Base-by-base conservation (phyloP, 1,139 yeast genomes). In the Protomyces inundatus region DNA sequence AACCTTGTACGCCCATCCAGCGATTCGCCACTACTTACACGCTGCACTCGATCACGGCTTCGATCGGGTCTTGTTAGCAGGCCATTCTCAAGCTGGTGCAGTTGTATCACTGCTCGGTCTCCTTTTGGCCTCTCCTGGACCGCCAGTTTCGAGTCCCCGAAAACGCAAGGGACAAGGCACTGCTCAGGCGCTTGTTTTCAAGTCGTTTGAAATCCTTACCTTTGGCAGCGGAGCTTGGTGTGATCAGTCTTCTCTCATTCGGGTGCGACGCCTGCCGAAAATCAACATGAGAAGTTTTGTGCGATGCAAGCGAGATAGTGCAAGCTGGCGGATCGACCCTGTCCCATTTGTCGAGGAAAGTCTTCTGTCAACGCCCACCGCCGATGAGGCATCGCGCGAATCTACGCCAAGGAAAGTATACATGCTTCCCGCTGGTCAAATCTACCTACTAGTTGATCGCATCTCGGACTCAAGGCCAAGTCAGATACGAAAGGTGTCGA, bases 11-110 rank as follows among this genome's bases (percentile, higher is more conserved):
- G 36, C 56, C 12, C 62, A 58, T 35, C 42, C 30, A 9, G 42
- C 14, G n/a, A 34, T 58, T 42, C 46, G 32, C 42, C 14, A 9
- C 16, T 58, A 36, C 45, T 50, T 58, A 35, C 9, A 14, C 32
- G 48, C 32, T 9, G 62, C 56, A n/a, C 16, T 42, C 34, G 36
- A 32, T 9, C 52, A 52, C n/a, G 62, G 62, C 16, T 34, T 52
- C 45, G n/a, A 33, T 40, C 9, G 32, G 6, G 16, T 58, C 14
- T 32, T 58, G 35, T 35, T 58, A 6, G 39, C 56, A 23, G 62
- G 62, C 7, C 62, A 58, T 36, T 58, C 62, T 1, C 62, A 58
- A 42, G 62, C 62, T 14, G 62, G 62, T 3, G 62, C 62, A 4
- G 62, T 58, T 7, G 54, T 58, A 16, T 52, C 62, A 3, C 48